phyloP scores from a whole-genome alignment of 345 rosid species.

The Populus pruinosa region DNA sequence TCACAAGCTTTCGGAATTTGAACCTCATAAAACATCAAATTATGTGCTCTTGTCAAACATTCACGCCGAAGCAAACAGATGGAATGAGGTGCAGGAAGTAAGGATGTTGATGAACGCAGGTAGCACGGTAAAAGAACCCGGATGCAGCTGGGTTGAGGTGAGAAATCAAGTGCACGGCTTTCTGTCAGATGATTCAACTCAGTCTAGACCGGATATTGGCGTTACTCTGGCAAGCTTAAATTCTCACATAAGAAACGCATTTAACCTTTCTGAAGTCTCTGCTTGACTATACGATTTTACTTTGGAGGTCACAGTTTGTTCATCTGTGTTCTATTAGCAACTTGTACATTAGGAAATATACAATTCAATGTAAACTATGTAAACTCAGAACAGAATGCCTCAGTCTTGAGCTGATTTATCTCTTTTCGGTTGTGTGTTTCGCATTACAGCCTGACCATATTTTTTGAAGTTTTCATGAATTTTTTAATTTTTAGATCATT shows the following conservation, averaged over 20 bases:
- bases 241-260: constrained; percentile 10
- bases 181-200: constrained; percentile 5
- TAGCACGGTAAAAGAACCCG: constrained; percentile 12
- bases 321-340: neutral
- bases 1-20: constrained; percentile 8
- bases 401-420: no score
- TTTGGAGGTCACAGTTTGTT: neutral
- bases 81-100: constrained; percentile 17
- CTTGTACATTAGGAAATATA: neutral
- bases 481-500: no score
- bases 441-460: no score
- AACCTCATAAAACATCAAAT: constrained; percentile 16
- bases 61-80: constrained; percentile 19
- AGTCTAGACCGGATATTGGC: neutral
- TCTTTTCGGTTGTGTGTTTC: no score
- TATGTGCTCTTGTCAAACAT: constrained; percentile 20
- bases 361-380: neutral
- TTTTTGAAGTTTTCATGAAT: no score
- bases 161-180: constrained; percentile 14
- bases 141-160: constrained; percentile 27
- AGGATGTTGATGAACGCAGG: constrained; percentile 14
- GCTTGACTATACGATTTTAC: neutral
- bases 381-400: neutral
- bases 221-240: constrained; percentile 6
- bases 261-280: neutral